Evolutionary conservation across 768 basidiomycete species (phyloP), one percentile per base, ranked within the genome.

Genomic region (Harrya chromipes): DNA sequence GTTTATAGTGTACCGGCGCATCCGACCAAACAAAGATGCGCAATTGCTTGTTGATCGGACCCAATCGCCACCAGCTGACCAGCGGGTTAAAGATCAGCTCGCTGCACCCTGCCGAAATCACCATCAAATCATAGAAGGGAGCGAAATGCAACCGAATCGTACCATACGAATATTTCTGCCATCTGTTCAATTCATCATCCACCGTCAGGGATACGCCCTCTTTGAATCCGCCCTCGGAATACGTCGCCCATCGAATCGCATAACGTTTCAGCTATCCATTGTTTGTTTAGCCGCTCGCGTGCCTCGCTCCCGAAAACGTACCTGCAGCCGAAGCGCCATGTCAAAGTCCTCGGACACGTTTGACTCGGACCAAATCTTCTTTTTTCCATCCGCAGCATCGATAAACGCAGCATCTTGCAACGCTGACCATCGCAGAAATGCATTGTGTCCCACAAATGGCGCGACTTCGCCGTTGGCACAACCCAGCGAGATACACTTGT

Each of bases 151-250:
- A 72, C 72, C 20, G 72, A 73, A 33, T 53, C 66, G 58, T 9
- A 60, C 85, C 87, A 67, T 88, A 90, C 0, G 86, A 73, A 54
- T 90, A 90, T 61, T 94, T 95, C 54, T 94, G 90, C 93, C 93
- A 97, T 7, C 93, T 67, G 62, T 94, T 94, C n/a, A 97, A 69
- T 62, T 97, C 93, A 61, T 97, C 93, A 48, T 93, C 90, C 50
- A 84, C 85, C 0, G 93, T 94, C 2, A 97, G 72, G 1, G 87
- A 90, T n/a, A 97, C 92, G 55, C 93, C 93, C 62, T 97, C 93
- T 71, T 94, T 88, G 77, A 94, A 94, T 0, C 83, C 89, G 39
- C 90, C 87, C 14, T 87, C 76, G 3, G 84, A 87, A 64, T 94
- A 95, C 1, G 86, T 88, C n/a, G 91, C 86, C 91, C 88, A 73